Evolutionary conservation across 1,139 yeast species (phyloP), one percentile per base, ranked within the genome.

Genomic region (Yamadazyma dendronema): DNA sequence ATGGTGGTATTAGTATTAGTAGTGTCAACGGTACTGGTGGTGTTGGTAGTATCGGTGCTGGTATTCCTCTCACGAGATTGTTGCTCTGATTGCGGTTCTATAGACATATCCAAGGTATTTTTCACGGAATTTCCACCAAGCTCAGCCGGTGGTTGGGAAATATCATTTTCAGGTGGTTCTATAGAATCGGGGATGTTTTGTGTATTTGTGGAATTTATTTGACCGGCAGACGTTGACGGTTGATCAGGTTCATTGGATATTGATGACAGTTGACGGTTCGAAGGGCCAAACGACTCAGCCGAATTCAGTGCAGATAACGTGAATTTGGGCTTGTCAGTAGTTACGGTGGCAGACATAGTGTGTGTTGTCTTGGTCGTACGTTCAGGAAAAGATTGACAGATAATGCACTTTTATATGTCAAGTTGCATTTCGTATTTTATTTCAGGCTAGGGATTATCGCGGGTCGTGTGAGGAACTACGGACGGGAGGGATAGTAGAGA

Each of bases 241-340:
- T 19, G 22, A 9, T 19, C 22, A 9, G 22, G n/a, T n/a, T n/a
- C n/a, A n/a, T n/a, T n/a, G n/a, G n/a, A n/a, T n/a, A n/a, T 9
- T 9, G 22, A 19, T 9, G 6, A 9, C 9, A 7, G 22, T 19
- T 19, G 22, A 9, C 22, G 22, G 22, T 19, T 9, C 22, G 22
- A 19, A 16, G 31, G n/a, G 8, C 14, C 13, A 5, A 27, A 24
- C 4, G 30, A 27, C 26, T 36, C 39, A n/a, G 39, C 35, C 10
- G 39, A 36, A 31, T 36, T 36, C 27, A 34, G 28, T 4, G 35
- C 28, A 11, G 35, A 32, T 17, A 36, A 17, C 8, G 39, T 36
- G 27, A 36, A 36, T 31, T 31, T 28, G 32, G 39, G 35, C 9
- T 31, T 29, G 13, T 30, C 35, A 9, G 35, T 32, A 22, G 39